These are phyloP conservation scores for Lecanicillium sp. DNA, from an alignment of 2,329 filamentous ascomycete genomes.

Conservation along the genomic window DNA sequence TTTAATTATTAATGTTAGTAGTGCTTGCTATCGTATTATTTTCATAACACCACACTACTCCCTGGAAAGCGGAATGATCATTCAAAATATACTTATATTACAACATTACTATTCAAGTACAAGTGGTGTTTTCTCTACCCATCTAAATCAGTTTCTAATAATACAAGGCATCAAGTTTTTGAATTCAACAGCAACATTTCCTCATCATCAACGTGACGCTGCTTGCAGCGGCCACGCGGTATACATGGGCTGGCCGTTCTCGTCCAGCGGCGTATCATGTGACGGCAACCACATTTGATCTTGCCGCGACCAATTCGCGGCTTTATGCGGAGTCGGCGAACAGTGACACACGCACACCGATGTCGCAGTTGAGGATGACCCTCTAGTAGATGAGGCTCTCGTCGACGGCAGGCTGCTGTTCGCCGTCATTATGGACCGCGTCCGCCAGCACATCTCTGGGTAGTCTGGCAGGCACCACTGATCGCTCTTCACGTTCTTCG, in stretches of 20 bases:
- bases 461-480: slow-evolving; percentile 10
- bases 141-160: too few species aligned
- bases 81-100: too few species aligned
- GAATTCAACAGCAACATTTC: too few species aligned
- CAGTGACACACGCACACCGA: background rate
- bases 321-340: slow-evolving; percentile 2
- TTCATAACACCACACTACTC: too few species aligned
- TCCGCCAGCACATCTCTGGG: slow-evolving; percentile 16
- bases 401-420: slow-evolving; percentile 7
- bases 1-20: too few species aligned
- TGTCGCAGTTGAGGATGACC: slow-evolving; percentile 1
- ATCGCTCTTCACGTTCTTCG: slow-evolving; percentile 1
- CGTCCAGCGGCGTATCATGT: background rate
- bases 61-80: too few species aligned
- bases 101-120: too few species aligned
- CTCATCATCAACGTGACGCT: too few species aligned
- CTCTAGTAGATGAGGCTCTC: too few species aligned
- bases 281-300: slow-evolving; percentile 11
- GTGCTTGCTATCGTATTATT: too few species aligned
- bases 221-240: background rate
- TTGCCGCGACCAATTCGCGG: background rate
- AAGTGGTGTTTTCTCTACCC: too few species aligned
- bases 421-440: background rate
- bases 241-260: background rate
- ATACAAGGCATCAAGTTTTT: too few species aligned